A percentile compares a stretch with the other conserved stretches of the same genome.
Evolutionary conservation across 768 basidiomycete species (phyloP).

Genomic region (Leccinum variicolor): DNA sequence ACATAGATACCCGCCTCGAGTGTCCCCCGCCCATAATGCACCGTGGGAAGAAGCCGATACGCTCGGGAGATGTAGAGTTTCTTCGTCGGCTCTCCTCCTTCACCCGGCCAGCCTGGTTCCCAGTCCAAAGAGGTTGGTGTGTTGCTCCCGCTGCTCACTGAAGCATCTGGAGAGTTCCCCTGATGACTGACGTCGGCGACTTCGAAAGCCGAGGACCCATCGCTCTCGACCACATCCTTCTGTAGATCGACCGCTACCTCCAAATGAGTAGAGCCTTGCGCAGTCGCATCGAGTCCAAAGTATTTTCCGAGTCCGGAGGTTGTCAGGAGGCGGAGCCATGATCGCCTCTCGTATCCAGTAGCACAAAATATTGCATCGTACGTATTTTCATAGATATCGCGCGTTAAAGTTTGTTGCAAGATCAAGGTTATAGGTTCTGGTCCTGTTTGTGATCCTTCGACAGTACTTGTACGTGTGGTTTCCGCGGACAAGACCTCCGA

Average conservation of each 20-base stretch:
- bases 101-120: slow-evolving; percentile 21
- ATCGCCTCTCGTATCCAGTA: slow-evolving; percentile 51
- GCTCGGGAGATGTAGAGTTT: slow-evolving; percentile 36
- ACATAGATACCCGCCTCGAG: slow-evolving; percentile 32
- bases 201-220: slow-evolving; percentile 4
- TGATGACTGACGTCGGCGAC: neutral
- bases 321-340: slow-evolving; percentile 42
- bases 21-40: neutral
- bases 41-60: slow-evolving; percentile 39
- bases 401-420: slow-evolving; percentile 37
- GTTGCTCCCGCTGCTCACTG: slow-evolving; percentile 7
- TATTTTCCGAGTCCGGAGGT: slow-evolving; percentile 36
- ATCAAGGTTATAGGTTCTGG: slow-evolving; percentile 23
- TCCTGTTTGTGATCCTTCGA: neutral
- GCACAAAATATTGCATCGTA: slow-evolving; percentile 52
- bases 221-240: neutral
- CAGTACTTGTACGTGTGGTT: neutral
- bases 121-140: slow-evolving; percentile 13
- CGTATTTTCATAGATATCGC: slow-evolving; percentile 25
- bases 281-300: slow-evolving; percentile 31
- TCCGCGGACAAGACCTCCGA: slow-evolving; percentile 34
- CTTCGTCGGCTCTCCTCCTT: slow-evolving; percentile 4
- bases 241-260: slow-evolving; percentile 6
- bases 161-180: neutral
- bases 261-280: slow-evolving; percentile 6